Conservation (phyloP, 176 grass and related monocot species). For the Raddia distichophylla region DNA sequence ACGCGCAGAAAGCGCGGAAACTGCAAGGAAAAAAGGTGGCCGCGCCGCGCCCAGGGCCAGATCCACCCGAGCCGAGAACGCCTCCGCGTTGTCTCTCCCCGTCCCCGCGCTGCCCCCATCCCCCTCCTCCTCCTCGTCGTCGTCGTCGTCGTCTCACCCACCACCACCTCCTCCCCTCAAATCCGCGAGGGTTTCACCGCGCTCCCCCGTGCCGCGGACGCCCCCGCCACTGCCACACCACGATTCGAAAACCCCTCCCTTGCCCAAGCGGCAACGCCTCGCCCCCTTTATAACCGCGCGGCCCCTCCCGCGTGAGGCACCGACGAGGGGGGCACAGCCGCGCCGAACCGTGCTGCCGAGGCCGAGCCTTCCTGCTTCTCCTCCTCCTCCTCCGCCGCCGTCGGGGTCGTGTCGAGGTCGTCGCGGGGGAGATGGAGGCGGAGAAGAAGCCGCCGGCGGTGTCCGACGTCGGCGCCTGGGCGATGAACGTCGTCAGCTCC, state of each 20-base stretch:
- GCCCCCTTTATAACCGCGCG: conserved; percentile 43
- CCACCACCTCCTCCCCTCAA: neutral
- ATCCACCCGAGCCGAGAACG: conserved; percentile 26
- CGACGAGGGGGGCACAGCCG: conserved; percentile 22
- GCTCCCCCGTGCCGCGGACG: conserved; percentile 39
- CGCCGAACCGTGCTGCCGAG: neutral
- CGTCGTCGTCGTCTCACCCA: neutral
- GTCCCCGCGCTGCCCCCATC: neutral
- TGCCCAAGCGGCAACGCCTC: conserved; percentile 49
- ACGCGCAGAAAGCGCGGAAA: conserved; percentile 26
- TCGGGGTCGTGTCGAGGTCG: neutral
- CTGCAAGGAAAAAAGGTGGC: conserved; percentile 25
- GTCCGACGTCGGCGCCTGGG: conserved; percentile 88
- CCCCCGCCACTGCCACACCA: conserved; percentile 33
- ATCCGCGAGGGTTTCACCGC: conserved; percentile 29
- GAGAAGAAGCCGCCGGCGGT: conserved; percentile 79
- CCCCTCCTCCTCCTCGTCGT: neutral
- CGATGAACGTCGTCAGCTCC: conserved; percentile 99
- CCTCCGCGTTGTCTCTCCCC: conserved; percentile 5
- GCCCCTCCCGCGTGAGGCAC: conserved; percentile 50
- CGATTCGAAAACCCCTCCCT: conserved; percentile 62
- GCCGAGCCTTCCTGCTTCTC: neutral
- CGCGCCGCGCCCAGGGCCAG: neutral
- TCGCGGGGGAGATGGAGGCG: conserved; percentile 44
- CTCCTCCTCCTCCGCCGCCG: neutral